Percentiles rank a stretch among this genome's conserved stretches.
Evolutionary conservation across 2,329 filamentous ascomycete genomes (phyloP).

Genomic region (Fusarium transvaalense): DNA sequence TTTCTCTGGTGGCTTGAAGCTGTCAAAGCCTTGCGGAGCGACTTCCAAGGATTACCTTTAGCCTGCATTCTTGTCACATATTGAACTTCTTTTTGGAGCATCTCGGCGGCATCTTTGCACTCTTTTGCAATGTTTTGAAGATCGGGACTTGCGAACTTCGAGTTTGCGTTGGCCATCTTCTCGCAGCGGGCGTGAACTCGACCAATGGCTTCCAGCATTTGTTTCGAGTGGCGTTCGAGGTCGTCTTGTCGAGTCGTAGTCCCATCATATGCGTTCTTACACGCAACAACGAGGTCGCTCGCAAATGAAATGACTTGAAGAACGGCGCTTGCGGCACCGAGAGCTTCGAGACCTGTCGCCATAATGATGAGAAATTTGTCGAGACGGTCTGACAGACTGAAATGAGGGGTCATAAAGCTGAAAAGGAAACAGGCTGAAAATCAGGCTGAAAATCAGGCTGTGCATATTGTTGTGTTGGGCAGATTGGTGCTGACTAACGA

Average conservation of each 20-base stretch:
- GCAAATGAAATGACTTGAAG: constrained; percentile 32
- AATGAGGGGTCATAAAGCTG: neutral
- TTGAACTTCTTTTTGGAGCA: fast-evolving
- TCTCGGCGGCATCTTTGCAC: neutral
- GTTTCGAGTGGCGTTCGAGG: neutral
- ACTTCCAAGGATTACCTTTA: fast-evolving
- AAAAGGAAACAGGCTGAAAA: neutral
- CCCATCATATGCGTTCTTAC: constrained; percentile 20
- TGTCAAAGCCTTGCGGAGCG: fast-evolving
- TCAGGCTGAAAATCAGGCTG: too few species aligned
- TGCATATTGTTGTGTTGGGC: neutral
- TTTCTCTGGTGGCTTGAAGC: fast-evolving
- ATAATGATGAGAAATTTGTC: fast-evolving
- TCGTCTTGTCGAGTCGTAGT: neutral
- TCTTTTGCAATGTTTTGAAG: neutral
- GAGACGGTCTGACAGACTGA: fast-evolving
- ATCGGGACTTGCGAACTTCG: neutral
- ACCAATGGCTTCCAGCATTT: neutral
- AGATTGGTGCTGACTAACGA: neutral
- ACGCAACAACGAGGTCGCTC: neutral
- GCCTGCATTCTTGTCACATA: fast-evolving
- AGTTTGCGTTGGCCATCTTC: fast-evolving
- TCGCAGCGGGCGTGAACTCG: constrained; percentile 1
- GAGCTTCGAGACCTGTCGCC: constrained; percentile 8
- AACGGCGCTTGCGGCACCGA: constrained; percentile 27